These are phyloP conservation scores for Sporothrix phasma DNA, from an alignment of 2,329 filamentous ascomycete genomes.

Conservation along the genomic window DNA sequence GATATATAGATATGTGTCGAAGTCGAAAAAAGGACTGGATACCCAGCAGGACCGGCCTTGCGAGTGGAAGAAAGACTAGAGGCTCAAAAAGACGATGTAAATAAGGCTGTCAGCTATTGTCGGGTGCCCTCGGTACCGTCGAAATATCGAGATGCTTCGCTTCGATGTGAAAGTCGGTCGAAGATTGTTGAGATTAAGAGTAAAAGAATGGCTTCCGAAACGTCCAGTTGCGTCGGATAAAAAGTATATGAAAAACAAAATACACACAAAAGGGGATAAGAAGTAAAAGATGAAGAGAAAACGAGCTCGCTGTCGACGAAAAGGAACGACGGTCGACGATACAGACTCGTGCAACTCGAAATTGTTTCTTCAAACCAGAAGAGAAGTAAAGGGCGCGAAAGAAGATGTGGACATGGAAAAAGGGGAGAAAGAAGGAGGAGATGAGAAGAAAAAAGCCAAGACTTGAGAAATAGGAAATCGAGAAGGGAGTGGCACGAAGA, in stretches of 20 bases:
- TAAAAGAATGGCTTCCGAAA: neutral
- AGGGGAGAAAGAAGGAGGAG: neutral
- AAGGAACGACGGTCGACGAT: neutral
- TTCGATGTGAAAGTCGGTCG: neutral
- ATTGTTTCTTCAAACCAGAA: slow-evolving; percentile 1
- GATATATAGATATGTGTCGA: neutral
- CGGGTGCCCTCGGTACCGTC: neutral
- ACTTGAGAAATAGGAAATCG: slow-evolving; percentile 11
- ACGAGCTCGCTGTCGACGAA: neutral
- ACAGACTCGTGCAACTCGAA: neutral
- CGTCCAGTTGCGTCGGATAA: slow-evolving; percentile 1
- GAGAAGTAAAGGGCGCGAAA: neutral
- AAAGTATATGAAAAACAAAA: neutral
- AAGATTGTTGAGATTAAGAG: neutral
- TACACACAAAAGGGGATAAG: neutral
- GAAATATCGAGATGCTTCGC: neutral
- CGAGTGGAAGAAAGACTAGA: neutral
- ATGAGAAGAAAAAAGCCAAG: slow-evolving; percentile 15
- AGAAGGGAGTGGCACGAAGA: slow-evolving; percentile 11
- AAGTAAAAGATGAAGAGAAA: neutral
- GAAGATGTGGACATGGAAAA: neutral
- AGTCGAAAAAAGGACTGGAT: slow-evolving; percentile 2
- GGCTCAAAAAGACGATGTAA: neutral
- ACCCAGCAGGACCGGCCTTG: slow-evolving; percentile 17
- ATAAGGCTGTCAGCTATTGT: neutral